Base-by-base conservation (phyloP, 768 basidiomycete genomes). In the Strobilomyces dryophilus region DNA sequence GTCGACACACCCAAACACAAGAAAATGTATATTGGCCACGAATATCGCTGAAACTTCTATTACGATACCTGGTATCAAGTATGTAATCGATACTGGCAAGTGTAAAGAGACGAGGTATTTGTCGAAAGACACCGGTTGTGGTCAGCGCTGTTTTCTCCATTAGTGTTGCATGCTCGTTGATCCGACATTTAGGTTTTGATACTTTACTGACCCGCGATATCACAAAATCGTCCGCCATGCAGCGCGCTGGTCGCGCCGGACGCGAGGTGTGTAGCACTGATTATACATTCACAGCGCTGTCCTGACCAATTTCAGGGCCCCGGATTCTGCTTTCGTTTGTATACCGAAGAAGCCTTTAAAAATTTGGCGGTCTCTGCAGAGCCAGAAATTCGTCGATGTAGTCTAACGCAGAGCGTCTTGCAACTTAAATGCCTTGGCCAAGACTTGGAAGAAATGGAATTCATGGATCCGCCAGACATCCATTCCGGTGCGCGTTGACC, bases 11-110 rank as follows among this genome's bases (percentile, higher is more conserved):
- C 65, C 80, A 1, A 79, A 83, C 48, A 82, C 80, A 2, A 82
- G 97, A 52, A 95, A 98, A 71, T 89, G 94, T 71, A 92, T 99
- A 57, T 76, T 99, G 36, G 88, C 97, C 2, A 99, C 97, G 17
- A 99, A 98, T 70, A 95, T 99, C 53, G 97, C 97, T 11, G 97
- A 99, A 71, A 98, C 97, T 0, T 92, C 89, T 12, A 92, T 99
- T 66, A 98, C 97, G 14, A 97, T 99, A 64, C 93, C 95, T 4
- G 94, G 94, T 0, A 85, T 99, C 52, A 87, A 83, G 62, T 98
- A 91, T 68, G 95, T 99, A 8, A 90, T 99, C 36, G 97, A 99
- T 71, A 89, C 92, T 0, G 97, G 97, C 2, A 88, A 94, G 68
- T 91, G 88, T 65, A 99, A 98, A 69, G 95, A 98, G 73, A 97